Base-by-base conservation (phyloP, 495 filamentous ascomycete species). In the Letharia lupina region DNA sequence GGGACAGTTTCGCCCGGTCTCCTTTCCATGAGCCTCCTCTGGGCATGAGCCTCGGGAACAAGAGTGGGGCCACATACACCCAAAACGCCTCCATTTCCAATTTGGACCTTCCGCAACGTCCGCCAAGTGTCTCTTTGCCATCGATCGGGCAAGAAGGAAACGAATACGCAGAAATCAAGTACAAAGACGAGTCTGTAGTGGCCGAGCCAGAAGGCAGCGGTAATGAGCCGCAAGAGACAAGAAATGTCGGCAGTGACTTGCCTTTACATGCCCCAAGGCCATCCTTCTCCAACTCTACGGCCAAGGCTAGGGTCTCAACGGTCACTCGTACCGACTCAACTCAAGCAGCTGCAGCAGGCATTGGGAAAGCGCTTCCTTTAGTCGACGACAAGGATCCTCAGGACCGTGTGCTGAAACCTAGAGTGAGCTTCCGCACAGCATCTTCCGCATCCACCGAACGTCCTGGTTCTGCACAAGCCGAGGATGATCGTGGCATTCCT, bases 261-360 rank as follows among this genome's bases (percentile, higher is more conserved):
- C 88, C 93, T 74, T 84, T 97, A 39, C 87, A 95, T 77, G 91
- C 91, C 61, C 93, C 93, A n/a, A 95, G 87, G 76, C 91, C 93
- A 9, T 93, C 91, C 4, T 79, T 95, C 69, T 88, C 91, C 7
- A 81, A 79, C 31, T 84, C 84, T 28, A 91, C 86, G 71, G 91
- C 91, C 59, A 93, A 91, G 78, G 84, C 87, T 72, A 82, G 87
- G 68, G 88, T 96, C 62, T 85, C 88, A 70, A 76, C 84, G 3
- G 91, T 97, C 56, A 96, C 93, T 52, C 87, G 91, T 67, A 96
- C 92, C 48, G 93, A 97, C 75, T 94, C 91, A 41, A 81, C 85
- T 54, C 86, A 89, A 73, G 91, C 91, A 65, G 90, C 89, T 20
- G 85, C 89, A 40, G 90, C 87, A 39, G 92, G 91, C 65, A 83